Evolutionary conservation across 352 stramenopile genomes (phyloP), one percentile per base, ranked within the genome.

Genomic region (Pythium volutum): DNA sequence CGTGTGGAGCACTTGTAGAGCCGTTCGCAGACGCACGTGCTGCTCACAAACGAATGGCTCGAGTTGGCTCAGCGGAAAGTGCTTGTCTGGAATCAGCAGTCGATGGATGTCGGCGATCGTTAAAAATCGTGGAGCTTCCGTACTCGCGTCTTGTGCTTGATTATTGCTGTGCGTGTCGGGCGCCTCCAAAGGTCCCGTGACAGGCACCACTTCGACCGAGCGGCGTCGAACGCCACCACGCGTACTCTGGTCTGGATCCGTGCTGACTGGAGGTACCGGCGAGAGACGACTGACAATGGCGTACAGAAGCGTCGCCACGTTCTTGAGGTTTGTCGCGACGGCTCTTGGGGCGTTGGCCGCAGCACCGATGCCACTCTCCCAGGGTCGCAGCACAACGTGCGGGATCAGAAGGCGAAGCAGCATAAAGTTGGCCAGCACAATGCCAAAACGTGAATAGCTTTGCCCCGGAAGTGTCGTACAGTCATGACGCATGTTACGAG

Each of bases 401-500:
- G 80, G 75, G 46, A 90, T 81, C 54, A 90, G 41, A 16, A 90
- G 72, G 3, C 79, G 76, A 2, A 87, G 52, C 20, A 85, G 59
- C 29, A 92, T 27, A 38, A 92, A 89, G 56, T 87, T 89, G 51
- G 86, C 51, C 22, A 86, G 29, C 16, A 90, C 66, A 4, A 91
- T 48, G 55, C 88, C 69, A 56, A 81, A 84, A 2, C 75, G 73
- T 10, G 73, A 64, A 34, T 70, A 69, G 4, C 9, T 9, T 27
- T 27, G 27, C 36, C 58, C 41, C 12, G n/a, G 12, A 6, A 39
- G 16, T 6, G 51, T 36, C 4, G 54, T 34, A 12, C n/a, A 46
- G 11, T 27, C 20, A n/a, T 18, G 15, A 1, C 45, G n/a, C 62
- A 86, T 87, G 47, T 64, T 59, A 10, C 70, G 67, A 5, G 80